phyloP scores from a whole-genome alignment of 306 rosid genomes.

The Datisca glomerata region DNA sequence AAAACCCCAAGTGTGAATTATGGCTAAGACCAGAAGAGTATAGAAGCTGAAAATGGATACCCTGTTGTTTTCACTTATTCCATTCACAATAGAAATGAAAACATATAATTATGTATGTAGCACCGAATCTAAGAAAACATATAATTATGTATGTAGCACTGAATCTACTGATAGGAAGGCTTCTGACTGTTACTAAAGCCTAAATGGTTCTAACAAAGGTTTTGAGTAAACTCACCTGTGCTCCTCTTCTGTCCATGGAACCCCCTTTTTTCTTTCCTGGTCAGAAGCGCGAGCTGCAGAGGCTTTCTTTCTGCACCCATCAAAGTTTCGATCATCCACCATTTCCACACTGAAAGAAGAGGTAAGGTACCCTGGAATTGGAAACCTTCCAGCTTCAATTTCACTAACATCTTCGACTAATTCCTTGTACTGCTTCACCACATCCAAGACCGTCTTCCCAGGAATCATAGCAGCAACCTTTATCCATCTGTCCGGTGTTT shows the following conservation, averaged over 20 bases:
- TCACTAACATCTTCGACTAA: conserved; percentile 71
- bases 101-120: too few relatives aligned
- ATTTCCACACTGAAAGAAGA: conserved; percentile 58
- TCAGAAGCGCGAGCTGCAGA: conserved; percentile 33
- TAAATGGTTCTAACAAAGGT: too few relatives aligned
- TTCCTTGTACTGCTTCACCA: conserved; percentile 72
- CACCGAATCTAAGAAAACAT: too few relatives aligned
- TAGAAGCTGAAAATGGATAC: too few relatives aligned
- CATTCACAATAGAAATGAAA: too few relatives aligned
- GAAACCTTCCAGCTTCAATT: conserved; percentile 78
- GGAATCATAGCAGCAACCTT: conserved; percentile 77
- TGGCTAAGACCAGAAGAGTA: too few relatives aligned
- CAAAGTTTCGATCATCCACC: conserved; percentile 39
- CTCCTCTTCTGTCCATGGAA: conserved; percentile 80
- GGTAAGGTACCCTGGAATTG: conserved; percentile 53
- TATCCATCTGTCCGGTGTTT: conserved; percentile 66
- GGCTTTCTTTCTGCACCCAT: conserved; percentile 44
- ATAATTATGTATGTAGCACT: too few relatives aligned
- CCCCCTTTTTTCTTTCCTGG: conserved; percentile 72
- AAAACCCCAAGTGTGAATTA: too few relatives aligned
- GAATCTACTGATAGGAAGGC: too few relatives aligned
- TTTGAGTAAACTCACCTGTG: conserved; percentile 56
- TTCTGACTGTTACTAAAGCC: too few relatives aligned
- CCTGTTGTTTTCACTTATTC: too few relatives aligned
- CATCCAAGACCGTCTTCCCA: conserved; percentile 72